Conservation (phyloP, 192 early-diverging fungal genomes). For the Coemansia sp. region DNA sequence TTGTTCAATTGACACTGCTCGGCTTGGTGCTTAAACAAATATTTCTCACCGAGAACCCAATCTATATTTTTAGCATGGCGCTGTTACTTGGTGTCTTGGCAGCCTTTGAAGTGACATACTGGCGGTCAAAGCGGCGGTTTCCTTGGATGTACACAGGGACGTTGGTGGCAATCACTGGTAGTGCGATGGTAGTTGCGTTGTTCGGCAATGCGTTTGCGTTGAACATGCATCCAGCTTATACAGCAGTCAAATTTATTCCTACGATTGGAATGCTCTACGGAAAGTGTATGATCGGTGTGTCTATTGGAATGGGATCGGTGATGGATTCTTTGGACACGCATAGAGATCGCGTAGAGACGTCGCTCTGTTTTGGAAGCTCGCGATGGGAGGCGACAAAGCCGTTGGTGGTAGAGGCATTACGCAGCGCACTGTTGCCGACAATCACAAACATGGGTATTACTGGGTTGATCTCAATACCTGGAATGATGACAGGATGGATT, state of each 20-base stretch:
- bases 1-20: conserved; percentile 76
- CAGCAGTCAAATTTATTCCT: conserved; percentile 79
- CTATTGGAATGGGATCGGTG: conserved; percentile 62
- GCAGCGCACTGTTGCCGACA: conserved; percentile 73
- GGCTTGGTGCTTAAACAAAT: conserved; percentile 68
- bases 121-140: conserved; percentile 67
- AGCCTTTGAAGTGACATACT: conserved; percentile 67
- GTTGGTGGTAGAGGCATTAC: conserved; percentile 68
- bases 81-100: conserved; percentile 60
- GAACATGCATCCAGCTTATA: conserved; percentile 65
- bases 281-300: conserved; percentile 72
- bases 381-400: conserved; percentile 80
- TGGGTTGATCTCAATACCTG: conserved; percentile 85
- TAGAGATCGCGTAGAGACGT: conserved; percentile 56
- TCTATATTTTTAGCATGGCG: conserved; percentile 62
- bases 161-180: conserved; percentile 42
- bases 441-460: conserved; percentile 81
- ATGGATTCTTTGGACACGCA: conserved; percentile 62
- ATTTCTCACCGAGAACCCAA: conserved; percentile 60
- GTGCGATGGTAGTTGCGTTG: conserved; percentile 20
- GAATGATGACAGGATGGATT: conserved; percentile 85
- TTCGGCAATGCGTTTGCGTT: conserved; percentile 60
- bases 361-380: conserved; percentile 72
- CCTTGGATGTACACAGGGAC: conserved; percentile 68
- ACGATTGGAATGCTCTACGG: conserved; percentile 88